phyloP scores from a whole-genome alignment of 192 early-diverging fungal species.

The Umbelopsis sp. region DNA sequence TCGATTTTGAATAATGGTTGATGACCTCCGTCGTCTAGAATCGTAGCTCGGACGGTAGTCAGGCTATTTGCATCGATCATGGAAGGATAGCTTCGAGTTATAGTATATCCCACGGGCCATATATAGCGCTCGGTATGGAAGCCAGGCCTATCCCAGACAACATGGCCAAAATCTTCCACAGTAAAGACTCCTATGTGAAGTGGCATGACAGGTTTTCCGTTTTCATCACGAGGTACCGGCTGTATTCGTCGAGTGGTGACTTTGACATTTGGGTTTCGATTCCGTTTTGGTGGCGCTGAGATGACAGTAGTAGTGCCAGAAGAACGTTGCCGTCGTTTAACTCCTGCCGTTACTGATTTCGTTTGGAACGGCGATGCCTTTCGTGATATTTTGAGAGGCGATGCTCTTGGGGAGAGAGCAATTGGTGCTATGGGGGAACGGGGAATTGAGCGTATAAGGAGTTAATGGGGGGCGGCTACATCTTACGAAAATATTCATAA shows the following conservation, averaged over 20 bases:
- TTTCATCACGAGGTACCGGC: slow-evolving; percentile 54
- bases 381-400: background rate
- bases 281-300: slow-evolving; percentile 5
- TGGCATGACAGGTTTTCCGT: slow-evolving; percentile 75
- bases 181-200: slow-evolving; percentile 79
- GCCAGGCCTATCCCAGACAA: slow-evolving; percentile 71
- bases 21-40: slow-evolving; percentile 75
- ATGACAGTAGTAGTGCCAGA: slow-evolving; percentile 1
- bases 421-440: background rate
- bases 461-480: background rate
- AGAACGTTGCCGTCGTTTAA: background rate
- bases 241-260: slow-evolving; percentile 34
- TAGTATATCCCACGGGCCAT: slow-evolving; percentile 87
- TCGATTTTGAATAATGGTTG: slow-evolving; percentile 78
- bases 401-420: background rate
- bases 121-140: slow-evolving; percentile 93
- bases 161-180: slow-evolving; percentile 68
- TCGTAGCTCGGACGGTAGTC: slow-evolving; percentile 63
- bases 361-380: background rate
- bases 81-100: slow-evolving; percentile 65
- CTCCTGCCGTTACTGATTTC: background rate
- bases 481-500: background rate
- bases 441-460: background rate
- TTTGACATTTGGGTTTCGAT: slow-evolving; percentile 14
- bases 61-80: slow-evolving; percentile 62